phyloP scores from a whole-genome alignment of 257 asterid genomes.

The Salvia hispanica region DNA sequence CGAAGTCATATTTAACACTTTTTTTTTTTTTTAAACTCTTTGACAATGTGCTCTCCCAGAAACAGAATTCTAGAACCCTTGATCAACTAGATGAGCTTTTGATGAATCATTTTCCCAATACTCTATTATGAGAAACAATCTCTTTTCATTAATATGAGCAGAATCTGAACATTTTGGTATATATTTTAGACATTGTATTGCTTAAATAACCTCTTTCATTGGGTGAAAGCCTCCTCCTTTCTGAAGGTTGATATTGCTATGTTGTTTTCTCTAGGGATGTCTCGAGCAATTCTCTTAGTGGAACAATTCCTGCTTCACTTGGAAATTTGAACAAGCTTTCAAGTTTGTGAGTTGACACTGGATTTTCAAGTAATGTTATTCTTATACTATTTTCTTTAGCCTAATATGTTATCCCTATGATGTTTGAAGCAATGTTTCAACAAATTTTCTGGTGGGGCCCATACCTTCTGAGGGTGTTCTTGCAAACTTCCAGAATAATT shows the following conservation, averaged over 20 bases:
- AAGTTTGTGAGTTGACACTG: conserved; percentile 55
- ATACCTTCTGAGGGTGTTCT: conserved; percentile 77
- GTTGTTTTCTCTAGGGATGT: conserved; percentile 64
- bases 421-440: conserved; percentile 74
- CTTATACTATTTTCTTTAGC: conserved; percentile 27
- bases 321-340: conserved; percentile 70
- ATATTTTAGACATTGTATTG: conserved; percentile 20
- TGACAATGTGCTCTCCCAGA: background rate
- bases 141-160: conserved; percentile 12
- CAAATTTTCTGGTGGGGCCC: conserved; percentile 78
- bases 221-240: conserved; percentile 17
- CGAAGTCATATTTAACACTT: background rate
- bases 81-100: conserved; percentile 15
- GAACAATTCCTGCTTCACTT: conserved; percentile 74
- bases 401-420: conserved; percentile 31
- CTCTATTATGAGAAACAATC: conserved; percentile 8
- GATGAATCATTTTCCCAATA: background rate
- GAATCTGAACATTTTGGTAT: conserved; percentile 17
- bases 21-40: conserved; percentile 16
- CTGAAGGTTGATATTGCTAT: conserved; percentile 26
- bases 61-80: background rate
- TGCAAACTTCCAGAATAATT: conserved; percentile 55
- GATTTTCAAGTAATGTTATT: conserved; percentile 20
- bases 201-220: conserved; percentile 18
- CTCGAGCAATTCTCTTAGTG: conserved; percentile 87